Conservation (phyloP, 2,329 filamentous ascomycete species). For the Colletotrichum higginsianum region DNA sequence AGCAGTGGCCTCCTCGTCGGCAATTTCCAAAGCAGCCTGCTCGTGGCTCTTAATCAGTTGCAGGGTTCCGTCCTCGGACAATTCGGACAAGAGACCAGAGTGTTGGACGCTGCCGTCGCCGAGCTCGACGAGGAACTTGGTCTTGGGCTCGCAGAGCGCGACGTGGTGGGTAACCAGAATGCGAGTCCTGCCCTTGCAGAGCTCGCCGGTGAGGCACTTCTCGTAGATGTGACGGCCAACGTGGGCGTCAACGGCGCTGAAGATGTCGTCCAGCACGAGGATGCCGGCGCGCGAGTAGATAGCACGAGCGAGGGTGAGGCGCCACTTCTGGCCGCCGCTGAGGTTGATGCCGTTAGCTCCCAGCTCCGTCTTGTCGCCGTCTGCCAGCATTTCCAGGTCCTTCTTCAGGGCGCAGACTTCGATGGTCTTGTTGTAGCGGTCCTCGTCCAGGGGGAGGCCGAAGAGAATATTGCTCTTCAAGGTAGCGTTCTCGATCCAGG, state of each 20-base stretch:
- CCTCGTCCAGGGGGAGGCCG: constrained; percentile 77
- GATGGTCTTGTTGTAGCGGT: constrained; percentile 80
- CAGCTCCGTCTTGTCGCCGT: constrained; percentile 86
- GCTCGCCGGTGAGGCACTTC: constrained; percentile 79
- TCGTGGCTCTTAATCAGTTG: constrained; percentile 72
- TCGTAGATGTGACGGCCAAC: constrained; percentile 86
- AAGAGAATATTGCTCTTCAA: constrained; percentile 86
- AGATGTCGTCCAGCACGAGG: constrained; percentile 86
- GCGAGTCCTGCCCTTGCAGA: constrained; percentile 78
- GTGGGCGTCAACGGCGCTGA: constrained; percentile 86
- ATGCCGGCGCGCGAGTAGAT: constrained; percentile 85
- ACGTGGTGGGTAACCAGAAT: constrained; percentile 89
- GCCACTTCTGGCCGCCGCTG: constrained; percentile 87
- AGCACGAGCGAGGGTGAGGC: constrained; percentile 83
- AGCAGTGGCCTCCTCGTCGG: constrained; percentile 67
- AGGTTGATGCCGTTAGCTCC: constrained; percentile 89
- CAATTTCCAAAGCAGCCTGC: constrained; percentile 59
- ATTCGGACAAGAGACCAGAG: constrained; percentile 76
- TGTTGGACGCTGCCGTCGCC: constrained; percentile 77
- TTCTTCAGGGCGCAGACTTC: constrained; percentile 81
- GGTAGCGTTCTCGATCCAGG: constrained; percentile 88
- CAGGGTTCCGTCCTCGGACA: constrained; percentile 70
- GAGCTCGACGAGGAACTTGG: constrained; percentile 82
- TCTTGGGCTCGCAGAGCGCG: constrained; percentile 76
- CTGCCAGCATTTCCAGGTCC: constrained; percentile 81